These are phyloP conservation scores for Knufia fluminis DNA, from an alignment of 2,329 filamentous ascomycete species.

Conservation along the genomic window DNA sequence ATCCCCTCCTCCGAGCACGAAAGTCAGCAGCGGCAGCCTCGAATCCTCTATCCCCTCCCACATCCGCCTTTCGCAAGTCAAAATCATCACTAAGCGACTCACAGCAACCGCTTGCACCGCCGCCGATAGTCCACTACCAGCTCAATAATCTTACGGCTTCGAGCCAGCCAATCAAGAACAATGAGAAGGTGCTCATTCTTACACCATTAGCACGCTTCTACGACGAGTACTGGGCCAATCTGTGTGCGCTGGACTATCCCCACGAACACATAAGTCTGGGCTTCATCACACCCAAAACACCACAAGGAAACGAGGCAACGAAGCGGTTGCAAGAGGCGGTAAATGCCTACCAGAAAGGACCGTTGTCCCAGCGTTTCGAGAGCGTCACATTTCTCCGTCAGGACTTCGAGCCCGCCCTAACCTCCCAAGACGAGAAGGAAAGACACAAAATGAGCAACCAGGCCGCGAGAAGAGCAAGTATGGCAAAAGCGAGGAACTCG, in stretches of 20 bases:
- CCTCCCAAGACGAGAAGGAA: slow-evolving; percentile 75
- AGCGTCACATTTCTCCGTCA: slow-evolving; percentile 90
- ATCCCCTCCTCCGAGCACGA: slow-evolving; percentile 33
- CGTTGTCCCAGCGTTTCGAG: slow-evolving; percentile 74
- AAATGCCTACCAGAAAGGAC: slow-evolving; percentile 72
- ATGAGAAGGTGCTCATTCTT: slow-evolving; percentile 80
- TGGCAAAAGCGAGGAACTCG: slow-evolving; percentile 89
- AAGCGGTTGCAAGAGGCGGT: slow-evolving; percentile 75
- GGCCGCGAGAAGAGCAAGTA: slow-evolving; percentile 73
- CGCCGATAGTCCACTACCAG: slow-evolving; percentile 84
- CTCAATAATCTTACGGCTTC: slow-evolving; percentile 91
- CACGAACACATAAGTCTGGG: slow-evolving; percentile 90
- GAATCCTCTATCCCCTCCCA: slow-evolving; percentile 64
- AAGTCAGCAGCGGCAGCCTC: slow-evolving; percentile 50
- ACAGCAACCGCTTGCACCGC: slow-evolving; percentile 51
- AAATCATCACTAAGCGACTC: slow-evolving; percentile 35
- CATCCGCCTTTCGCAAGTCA: slow-evolving; percentile 60
- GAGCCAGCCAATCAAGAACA: slow-evolving; percentile 62
- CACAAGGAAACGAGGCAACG: slow-evolving; percentile 82
- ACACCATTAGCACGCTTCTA: slow-evolving; percentile 93
- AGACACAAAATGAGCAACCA: slow-evolving; percentile 88
- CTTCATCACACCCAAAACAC: slow-evolving; percentile 91
- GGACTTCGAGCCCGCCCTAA: slow-evolving; percentile 76
- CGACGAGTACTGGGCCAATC: slow-evolving; percentile 89
- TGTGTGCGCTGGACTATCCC: slow-evolving; percentile 73